Base-by-base conservation (phyloP, 164 flowering plant species). In the Tetrastigma voinierianum region DNA sequence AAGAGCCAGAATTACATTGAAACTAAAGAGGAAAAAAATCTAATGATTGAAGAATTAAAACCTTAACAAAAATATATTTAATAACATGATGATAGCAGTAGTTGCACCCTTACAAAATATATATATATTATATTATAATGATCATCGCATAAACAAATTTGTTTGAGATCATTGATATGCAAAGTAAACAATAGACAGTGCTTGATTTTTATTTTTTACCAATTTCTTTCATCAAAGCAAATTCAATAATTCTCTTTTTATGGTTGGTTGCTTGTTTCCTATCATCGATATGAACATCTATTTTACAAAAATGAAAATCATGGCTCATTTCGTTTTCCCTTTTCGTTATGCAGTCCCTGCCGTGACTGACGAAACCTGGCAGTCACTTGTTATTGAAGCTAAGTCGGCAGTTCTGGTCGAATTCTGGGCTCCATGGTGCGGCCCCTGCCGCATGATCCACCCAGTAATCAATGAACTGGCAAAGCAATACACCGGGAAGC, bases 351-450 rank as follows among this genome's bases (percentile, higher is more conserved):
- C 91, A 83, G 98, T 88, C 61, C 60, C 90, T 4, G 57, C 80
- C 53, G 87, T 88, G 55, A 80, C 78, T 53, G 96, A 88, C 51
- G 57, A 67, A 32, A 72, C 83, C n/a, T 94, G 96, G 96, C 65
- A 89, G 66, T 86, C 93, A 1, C 73, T 77, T 63, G 93, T 93
- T 18, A 75, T 87, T 1, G 88, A 87, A 20, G 67, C 75, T 45
- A 84, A 82, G 9, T 48, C 66, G 7, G 85, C 96, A 48, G 93
- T 90, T 51, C 67, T 91, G 72, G 97, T 93, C 65, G 97, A 89
- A 72, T 93, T 93, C 72, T 90, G 96, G 97, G 98, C 97, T 21
- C 93, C 98, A 20, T 94, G 98, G 97, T 94, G 98, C 64, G 98
- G 98, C 0, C 98, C 98, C 7, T 91, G 97, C 80, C 87, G 95